Conservation (phyloP, 2,329 filamentous ascomycete species). For the Diplocarpon mali region DNA sequence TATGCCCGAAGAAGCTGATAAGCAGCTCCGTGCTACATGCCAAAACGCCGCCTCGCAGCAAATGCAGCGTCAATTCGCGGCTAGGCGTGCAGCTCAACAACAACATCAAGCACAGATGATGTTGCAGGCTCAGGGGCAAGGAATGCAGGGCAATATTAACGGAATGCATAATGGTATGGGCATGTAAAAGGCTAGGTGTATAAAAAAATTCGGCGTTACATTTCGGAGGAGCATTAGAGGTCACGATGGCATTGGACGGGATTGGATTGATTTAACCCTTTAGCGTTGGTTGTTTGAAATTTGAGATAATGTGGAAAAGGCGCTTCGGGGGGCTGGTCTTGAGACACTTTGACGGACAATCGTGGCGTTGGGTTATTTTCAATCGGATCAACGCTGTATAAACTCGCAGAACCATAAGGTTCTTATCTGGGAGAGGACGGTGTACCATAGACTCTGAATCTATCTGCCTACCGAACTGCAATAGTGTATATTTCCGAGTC, state of each 20-base stretch:
- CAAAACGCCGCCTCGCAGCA: slow-evolving; percentile 1
- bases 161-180: slow-evolving; percentile 25
- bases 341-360: too few species aligned
- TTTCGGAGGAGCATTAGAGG: background rate
- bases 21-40: slow-evolving; percentile 8
- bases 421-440: too few species aligned
- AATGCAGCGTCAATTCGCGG: slow-evolving; percentile 2
- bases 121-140: slow-evolving; percentile 13
- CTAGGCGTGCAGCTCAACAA: background rate
- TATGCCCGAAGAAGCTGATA: slow-evolving; percentile 13
- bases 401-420: too few species aligned
- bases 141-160: slow-evolving; percentile 17
- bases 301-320: background rate
- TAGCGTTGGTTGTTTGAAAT: too few species aligned
- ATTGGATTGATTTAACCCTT: background rate
- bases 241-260: background rate
- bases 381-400: too few species aligned
- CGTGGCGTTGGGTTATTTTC: too few species aligned
- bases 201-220: background rate
- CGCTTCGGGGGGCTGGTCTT: background rate
- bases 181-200: slow-evolving; percentile 13
- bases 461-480: too few species aligned
- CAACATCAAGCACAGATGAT: slow-evolving; percentile 16
- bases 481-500: too few species aligned
- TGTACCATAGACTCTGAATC: too few species aligned